Base-by-base conservation (phyloP, 2,329 filamentous ascomycete species). In the Pseudodiploospora longispora region DNA sequence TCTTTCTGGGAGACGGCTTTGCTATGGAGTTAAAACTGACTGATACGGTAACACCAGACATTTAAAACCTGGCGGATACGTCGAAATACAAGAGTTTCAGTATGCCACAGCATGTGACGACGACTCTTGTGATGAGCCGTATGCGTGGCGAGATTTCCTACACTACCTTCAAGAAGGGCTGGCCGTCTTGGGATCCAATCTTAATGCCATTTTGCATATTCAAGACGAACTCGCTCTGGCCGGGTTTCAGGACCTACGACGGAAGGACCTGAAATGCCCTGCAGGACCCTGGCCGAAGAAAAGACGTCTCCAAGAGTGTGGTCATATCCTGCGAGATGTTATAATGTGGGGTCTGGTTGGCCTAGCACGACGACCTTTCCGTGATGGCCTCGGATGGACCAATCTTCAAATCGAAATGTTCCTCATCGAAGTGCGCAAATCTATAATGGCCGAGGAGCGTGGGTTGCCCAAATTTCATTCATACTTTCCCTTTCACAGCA, bases 1-100 rank as follows among this genome's bases (percentile, higher is more conserved):
- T n/a, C 10, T 27, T n/a, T 37, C 27, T 36, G n/a, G 28, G 35
- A 29, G 27, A n/a, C 40, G 12, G 12, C 10, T 34, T 8, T 12
- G 27, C 10, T 12, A 6, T n/a, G 29, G 27, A 5, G 28, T 3
- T 19, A n/a, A 36, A 30, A 12, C 5, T 30, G 3, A 36, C 28
- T n/a, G n/a, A 29, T 36, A 6, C n/a, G 29, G 8, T 3, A 12
- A 28, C 4, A 2, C 10, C 36, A 74, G 71, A 42, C 71, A 75
- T 50, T 58, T 75, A 6, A 74, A 74, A 47, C 72, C 73, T 1
- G 72, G 72, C 30, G 73, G 71, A 28, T 75, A 68, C 44, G 59
- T 76, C 28, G 72, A 76, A 50, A 52, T 74, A 27, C 68, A 72
- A 46, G 73, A 76, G 35, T 63, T 75, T 35, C 57, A 66, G 35